Evolutionary conservation across 208 protist species (phyloP), one percentile per base, ranked within the genome.

Genomic region (Acanthamoeba triangularis): DNA sequence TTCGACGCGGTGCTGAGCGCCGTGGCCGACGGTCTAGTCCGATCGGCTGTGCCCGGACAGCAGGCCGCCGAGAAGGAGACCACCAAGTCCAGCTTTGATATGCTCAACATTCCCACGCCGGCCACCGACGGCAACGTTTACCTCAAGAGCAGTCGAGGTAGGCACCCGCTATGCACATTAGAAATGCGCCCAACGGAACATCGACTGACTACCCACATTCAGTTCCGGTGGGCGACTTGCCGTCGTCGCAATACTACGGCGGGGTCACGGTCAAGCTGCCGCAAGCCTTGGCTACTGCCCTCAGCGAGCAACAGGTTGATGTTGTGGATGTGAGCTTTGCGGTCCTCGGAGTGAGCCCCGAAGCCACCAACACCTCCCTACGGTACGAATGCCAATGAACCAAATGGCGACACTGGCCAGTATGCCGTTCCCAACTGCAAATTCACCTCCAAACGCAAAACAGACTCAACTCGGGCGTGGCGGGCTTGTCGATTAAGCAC

Each of bases 101-200:
- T 88, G 80, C 52, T 88, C 49, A 88, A 88, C 52, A 44, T 88
- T 14, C 80, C 80, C 14, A 88, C 80, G 2, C 80, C 80, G 23
- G 30, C 80, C 25, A 88, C 52, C 28, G 28, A 88, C 30, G 80
- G 80, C 52, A 56, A 65, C 18, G 30, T 88, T 28, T 88, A 88
- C 49, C 16, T 88, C 49, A 88, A 63, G 80, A 63, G 49, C 23
- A 18, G 37, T 28, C 44, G 25, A 59, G 80, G 80, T 88, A 13
- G 25, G 37, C 35, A 7, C 52, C 54, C 54, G 18, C 54, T 25
- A 4, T 3, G 54, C 28, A 41, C 30, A 28, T 20, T n/a, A 67
- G 54, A 23, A 33, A 14, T 0, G 20, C 61, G 25, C 16, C 61
- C 10, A 33, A 30, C 61, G 6, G 28, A 28, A 30, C 8, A 25